phyloP scores from a whole-genome alignment of 306 rosid species.

The Trifolium subterraneum region DNA sequence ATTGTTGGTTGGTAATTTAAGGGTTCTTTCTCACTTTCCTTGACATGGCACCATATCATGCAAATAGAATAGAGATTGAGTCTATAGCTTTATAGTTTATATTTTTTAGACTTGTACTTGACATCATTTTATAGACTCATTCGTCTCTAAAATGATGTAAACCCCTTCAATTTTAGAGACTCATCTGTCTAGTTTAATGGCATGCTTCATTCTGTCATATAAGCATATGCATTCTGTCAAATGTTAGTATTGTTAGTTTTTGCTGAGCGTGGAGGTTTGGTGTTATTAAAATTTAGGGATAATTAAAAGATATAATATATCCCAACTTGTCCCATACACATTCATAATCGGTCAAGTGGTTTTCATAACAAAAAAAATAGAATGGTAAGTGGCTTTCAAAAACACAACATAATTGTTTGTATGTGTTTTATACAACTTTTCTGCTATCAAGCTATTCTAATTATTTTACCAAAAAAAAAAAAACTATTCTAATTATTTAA shows the following conservation, averaged over 20 bases:
- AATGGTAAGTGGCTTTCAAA: too few species aligned
- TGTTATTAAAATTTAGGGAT: too few species aligned
- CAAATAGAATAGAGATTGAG: conserved; percentile 23
- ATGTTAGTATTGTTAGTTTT: too few species aligned
- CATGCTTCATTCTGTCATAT: background rate
- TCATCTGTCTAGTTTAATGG: background rate
- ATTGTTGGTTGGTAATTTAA: conserved; percentile 32
- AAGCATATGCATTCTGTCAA: background rate
- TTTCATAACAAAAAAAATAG: too few species aligned
- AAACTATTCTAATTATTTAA: background rate
- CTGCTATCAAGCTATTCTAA: too few species aligned
- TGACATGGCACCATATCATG: conserved; percentile 10
- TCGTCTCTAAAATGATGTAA: conserved; percentile 1
- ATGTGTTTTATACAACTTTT: too few species aligned
- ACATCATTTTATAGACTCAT: conserved; percentile 11
- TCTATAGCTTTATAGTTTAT: conserved; percentile 7
- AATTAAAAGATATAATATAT: too few species aligned
- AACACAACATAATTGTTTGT: too few species aligned
- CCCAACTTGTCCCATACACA: too few species aligned
- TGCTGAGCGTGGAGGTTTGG: too few species aligned
- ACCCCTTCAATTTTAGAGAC: background rate
- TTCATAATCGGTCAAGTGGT: too few species aligned
- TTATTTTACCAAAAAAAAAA: too few species aligned
- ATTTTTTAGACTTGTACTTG: background rate
- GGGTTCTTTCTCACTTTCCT: conserved; percentile 12